Percentiles rank a stretch among this genome's conserved stretches.
phyloP scores from a whole-genome alignment of 176 grass and related monocot species.

The Neostapfia colusana region DNA sequence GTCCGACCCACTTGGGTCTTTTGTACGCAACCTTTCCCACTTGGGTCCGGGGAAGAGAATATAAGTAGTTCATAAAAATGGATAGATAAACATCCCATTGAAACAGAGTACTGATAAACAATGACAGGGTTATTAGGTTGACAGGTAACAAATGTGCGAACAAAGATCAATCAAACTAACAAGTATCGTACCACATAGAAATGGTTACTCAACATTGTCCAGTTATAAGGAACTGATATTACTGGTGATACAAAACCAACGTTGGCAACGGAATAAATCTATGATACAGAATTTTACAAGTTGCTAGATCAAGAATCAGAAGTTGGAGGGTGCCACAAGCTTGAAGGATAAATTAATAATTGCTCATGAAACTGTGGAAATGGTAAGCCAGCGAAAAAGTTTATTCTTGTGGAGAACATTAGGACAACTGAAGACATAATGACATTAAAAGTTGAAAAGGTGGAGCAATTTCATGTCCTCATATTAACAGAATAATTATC shows the following conservation, averaged over 20 bases:
- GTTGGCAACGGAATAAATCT: not conserved
- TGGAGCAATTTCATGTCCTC: not conserved
- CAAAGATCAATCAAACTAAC: not conserved
- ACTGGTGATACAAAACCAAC: not conserved
- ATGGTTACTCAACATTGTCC: not conserved
- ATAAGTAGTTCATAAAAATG: not conserved
- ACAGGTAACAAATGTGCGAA: conserved; percentile 1
- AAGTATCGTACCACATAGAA: not conserved
- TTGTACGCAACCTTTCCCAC: too few relatives aligned
- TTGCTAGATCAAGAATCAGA: too few relatives aligned
- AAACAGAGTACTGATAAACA: conserved; percentile 3
- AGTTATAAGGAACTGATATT: conserved; percentile 13
- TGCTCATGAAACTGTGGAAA: not conserved
- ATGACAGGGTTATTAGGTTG: not conserved
- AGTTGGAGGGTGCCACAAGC: too few relatives aligned
- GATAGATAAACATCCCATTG: too few relatives aligned
- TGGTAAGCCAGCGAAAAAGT: not conserved
- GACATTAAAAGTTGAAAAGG: not conserved
- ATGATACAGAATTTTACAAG: too few relatives aligned
- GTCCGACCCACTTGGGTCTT: too few relatives aligned
- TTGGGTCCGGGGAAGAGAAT: too few relatives aligned
- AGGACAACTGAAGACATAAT: not conserved
- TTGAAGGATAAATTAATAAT: not conserved
- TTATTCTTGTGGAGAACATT: not conserved
- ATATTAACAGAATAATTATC: not conserved